phyloP scores from a whole-genome alignment of 768 basidiomycete species.

The Gloeopeniophorella convolvens region DNA sequence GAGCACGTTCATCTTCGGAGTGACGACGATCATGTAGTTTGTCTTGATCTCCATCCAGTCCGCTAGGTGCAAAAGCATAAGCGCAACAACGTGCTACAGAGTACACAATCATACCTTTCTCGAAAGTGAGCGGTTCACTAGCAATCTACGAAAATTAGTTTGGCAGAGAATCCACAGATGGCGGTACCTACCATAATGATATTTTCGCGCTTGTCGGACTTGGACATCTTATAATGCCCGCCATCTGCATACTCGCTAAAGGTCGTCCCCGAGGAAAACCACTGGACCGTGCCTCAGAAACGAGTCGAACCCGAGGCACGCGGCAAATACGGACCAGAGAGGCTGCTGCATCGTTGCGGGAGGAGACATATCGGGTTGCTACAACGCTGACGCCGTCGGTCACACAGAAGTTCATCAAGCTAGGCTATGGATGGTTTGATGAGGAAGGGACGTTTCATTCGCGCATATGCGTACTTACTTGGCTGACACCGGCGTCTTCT shows the following conservation, averaged over 20 bases:
- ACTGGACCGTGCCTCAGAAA: constrained; percentile 37
- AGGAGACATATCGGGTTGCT: constrained; percentile 92
- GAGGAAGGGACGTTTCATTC: not conserved
- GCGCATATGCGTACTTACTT: constrained; percentile 39
- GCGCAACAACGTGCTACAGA: not conserved
- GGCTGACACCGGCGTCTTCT: constrained; percentile 63
- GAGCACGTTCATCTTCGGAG: constrained; percentile 90
- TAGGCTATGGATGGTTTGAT: constrained; percentile 46
- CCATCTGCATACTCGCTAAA: constrained; percentile 88
- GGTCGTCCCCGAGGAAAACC: constrained; percentile 93
- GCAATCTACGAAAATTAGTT: constrained; percentile 47
- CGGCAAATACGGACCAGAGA: constrained; percentile 12
- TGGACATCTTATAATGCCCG: constrained; percentile 92
- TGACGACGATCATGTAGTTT: constrained; percentile 92
- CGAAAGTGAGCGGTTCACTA: constrained; percentile 94
- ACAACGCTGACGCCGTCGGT: constrained; percentile 94
- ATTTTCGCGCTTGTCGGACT: constrained; percentile 91
- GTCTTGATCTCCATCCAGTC: constrained; percentile 99
- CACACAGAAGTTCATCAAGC: constrained; percentile 92
- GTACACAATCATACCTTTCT: constrained; percentile 56
- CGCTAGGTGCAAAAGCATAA: constrained; percentile 36
- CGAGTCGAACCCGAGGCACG: not conserved
- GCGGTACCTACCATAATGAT: constrained; percentile 70
- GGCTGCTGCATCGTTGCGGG: constrained; percentile 85
- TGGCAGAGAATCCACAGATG: constrained; percentile 11